Evolutionary conservation across 2,329 filamentous ascomycete species (phyloP).

Genomic region (Furcasterigmium sp.): DNA sequence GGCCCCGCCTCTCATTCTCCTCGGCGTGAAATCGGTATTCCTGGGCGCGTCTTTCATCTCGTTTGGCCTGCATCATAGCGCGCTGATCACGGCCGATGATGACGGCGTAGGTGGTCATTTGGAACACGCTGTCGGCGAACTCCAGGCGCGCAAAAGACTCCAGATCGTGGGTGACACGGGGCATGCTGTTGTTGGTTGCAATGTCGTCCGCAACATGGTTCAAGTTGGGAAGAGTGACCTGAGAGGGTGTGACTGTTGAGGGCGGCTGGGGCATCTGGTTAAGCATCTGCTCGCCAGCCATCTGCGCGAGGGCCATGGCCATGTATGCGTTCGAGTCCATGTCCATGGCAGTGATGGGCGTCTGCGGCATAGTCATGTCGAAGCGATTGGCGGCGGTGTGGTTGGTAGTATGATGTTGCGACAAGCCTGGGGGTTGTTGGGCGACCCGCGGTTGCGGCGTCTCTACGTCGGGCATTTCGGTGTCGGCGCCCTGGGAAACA

Average conservation of each 20-base stretch:
- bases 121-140: constrained; percentile 71
- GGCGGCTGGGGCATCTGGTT: constrained; percentile 25
- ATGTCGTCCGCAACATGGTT: constrained; percentile 22
- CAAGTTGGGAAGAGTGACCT: constrained; percentile 36
- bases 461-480: constrained; percentile 2
- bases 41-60: constrained; percentile 43
- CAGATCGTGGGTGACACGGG: constrained; percentile 29
- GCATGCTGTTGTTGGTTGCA: constrained; percentile 6
- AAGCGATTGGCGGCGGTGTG: constrained; percentile 21
- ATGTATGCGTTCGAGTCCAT: constrained; percentile 32
- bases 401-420: constrained; percentile 9
- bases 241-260: constrained; percentile 39
- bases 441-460: constrained; percentile 11
- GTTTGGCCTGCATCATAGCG: constrained; percentile 49
- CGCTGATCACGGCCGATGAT: constrained; percentile 67
- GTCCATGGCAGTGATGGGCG: constrained; percentile 25
- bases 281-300: constrained; percentile 24
- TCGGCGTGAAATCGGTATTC: constrained; percentile 38
- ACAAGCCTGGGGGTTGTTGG: constrained; percentile 6
- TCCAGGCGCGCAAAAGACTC: constrained; percentile 58
- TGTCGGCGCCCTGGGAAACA: constrained; percentile 13
- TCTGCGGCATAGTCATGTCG: constrained; percentile 26
- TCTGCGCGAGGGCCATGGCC: constrained; percentile 39
- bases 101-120: constrained; percentile 71
- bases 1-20: constrained; percentile 40